phyloP scores from a whole-genome alignment of 257 asterid genomes.

The Anisodus acutangulus region DNA sequence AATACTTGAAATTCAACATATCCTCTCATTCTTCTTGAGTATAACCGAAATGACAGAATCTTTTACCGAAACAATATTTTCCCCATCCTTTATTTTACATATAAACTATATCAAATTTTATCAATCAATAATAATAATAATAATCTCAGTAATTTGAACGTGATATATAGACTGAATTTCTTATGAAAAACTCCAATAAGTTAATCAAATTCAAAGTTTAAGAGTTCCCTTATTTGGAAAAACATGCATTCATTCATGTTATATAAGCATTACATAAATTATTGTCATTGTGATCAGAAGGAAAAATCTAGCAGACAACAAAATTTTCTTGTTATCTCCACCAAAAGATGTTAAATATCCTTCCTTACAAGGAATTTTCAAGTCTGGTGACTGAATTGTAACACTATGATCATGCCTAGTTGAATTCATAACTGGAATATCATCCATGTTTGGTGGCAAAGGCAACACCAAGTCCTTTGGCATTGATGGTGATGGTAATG shows the following conservation, averaged over 20 bases:
- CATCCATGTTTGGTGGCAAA: conserved; percentile 22
- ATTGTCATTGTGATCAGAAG: not conserved
- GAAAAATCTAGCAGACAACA: not conserved
- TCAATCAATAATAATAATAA: no score
- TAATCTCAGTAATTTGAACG: no score
- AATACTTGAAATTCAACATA: no score
- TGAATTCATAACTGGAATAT: conserved; percentile 20
- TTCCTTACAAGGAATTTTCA: not conserved
- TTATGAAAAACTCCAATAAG: not conserved
- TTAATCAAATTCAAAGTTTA: not conserved
- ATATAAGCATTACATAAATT: not conserved
- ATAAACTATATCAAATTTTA: no score
- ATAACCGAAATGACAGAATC: no score
- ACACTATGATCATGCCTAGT: not conserved
- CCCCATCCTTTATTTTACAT: no score
- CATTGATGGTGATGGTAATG: conserved; percentile 18
- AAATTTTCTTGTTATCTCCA: not conserved
- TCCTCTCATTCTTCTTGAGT: no score
- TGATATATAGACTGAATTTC: no score
- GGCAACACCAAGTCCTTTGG: conserved; percentile 22
- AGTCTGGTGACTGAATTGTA: not conserved
- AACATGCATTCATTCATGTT: not conserved
- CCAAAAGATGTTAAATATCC: conserved; percentile 18
- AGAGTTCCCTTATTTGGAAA: conserved; percentile 2
- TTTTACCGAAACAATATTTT: no score